Conservation (phyloP, 1,284 basidiomycete genomes). For the Ceratobasidium sp. region DNA sequence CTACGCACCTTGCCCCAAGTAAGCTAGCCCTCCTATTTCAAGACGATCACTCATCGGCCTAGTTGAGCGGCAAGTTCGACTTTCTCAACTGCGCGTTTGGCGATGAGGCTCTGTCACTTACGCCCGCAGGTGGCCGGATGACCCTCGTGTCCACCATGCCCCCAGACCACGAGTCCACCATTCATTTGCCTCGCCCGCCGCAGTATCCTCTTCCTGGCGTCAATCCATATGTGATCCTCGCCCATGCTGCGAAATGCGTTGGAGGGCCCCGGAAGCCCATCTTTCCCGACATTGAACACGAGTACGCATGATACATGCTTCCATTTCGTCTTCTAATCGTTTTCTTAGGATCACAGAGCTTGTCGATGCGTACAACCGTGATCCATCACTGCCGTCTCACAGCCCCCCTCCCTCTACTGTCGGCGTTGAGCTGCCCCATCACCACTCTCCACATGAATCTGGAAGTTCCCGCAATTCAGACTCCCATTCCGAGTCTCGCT, state of each 20-base stretch:
- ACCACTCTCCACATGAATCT: constrained; percentile 35
- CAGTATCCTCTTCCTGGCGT: constrained; percentile 43
- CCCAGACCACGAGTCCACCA: constrained; percentile 42
- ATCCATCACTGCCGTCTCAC: not conserved
- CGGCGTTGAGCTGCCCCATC: not conserved
- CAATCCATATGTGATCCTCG: constrained; percentile 41
- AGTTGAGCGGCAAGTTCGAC: constrained; percentile 44
- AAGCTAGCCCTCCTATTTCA: constrained; percentile 10
- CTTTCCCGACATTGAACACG: constrained; percentile 42
- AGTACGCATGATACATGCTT: constrained; percentile 17
- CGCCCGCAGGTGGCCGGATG: constrained; percentile 42
- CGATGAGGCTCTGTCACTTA: constrained; percentile 41
- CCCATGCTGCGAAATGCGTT: constrained; percentile 43
- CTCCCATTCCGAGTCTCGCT: constrained; percentile 33
- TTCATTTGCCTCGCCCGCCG: constrained; percentile 34
- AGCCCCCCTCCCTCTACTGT: constrained; percentile 11
- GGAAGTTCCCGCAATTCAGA: constrained; percentile 28
- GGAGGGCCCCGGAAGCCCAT: constrained; percentile 42
- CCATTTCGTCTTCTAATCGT: constrained; percentile 7
- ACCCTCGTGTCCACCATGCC: constrained; percentile 46
- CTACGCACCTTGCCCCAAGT: constrained; percentile 37
- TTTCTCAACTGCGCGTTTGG: constrained; percentile 44
- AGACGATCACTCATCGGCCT: not conserved
- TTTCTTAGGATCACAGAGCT: constrained; percentile 38
- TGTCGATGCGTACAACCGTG: constrained; percentile 34